Conservation (phyloP, 2,329 filamentous ascomycete genomes). For the Amesomyces nigricolor region DNA sequence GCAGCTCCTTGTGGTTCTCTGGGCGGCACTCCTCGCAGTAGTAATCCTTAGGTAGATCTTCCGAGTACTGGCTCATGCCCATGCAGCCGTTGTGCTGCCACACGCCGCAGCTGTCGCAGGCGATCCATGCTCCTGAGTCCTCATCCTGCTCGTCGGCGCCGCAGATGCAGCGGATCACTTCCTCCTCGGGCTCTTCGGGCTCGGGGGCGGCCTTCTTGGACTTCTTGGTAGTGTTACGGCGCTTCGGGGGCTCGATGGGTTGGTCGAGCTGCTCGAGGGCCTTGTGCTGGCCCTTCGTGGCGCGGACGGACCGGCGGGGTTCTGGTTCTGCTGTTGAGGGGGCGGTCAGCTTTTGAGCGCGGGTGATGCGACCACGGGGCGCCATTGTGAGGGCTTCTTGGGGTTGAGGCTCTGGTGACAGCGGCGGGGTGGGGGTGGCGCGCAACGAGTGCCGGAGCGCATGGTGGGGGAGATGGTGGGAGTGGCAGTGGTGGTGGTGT, state of each 20-base stretch:
- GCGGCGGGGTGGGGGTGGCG: not conserved
- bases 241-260: slow-evolving; percentile 48
- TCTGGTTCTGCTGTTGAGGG: slow-evolving; percentile 50
- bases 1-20: slow-evolving; percentile 71
- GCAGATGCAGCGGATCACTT: slow-evolving; percentile 89
- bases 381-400: slow-evolving; percentile 6
- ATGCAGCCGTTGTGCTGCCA: slow-evolving; percentile 99
- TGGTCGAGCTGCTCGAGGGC: slow-evolving; percentile 71
- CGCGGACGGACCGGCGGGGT: slow-evolving; percentile 87
- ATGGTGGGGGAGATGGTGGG: no score
- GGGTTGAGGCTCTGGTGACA: no score
- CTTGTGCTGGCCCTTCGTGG: slow-evolving; percentile 96
- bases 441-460: slow-evolving; percentile 6
- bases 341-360: slow-evolving; percentile 21
- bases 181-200: slow-evolving; percentile 50
- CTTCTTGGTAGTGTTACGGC: slow-evolving; percentile 38
- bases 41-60: slow-evolving; percentile 76
- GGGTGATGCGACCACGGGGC: slow-evolving; percentile 10
- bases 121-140: slow-evolving; percentile 88
- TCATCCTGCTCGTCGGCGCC: slow-evolving; percentile 81
- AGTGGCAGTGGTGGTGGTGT: no score
- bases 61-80: slow-evolving; percentile 71
- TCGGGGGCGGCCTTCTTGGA: slow-evolving; percentile 59
- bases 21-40: slow-evolving; percentile 89
- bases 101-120: slow-evolving; percentile 83